Conservation (phyloP, 139 green algal genomes). For the Chlamydomonas sp. region DNA sequence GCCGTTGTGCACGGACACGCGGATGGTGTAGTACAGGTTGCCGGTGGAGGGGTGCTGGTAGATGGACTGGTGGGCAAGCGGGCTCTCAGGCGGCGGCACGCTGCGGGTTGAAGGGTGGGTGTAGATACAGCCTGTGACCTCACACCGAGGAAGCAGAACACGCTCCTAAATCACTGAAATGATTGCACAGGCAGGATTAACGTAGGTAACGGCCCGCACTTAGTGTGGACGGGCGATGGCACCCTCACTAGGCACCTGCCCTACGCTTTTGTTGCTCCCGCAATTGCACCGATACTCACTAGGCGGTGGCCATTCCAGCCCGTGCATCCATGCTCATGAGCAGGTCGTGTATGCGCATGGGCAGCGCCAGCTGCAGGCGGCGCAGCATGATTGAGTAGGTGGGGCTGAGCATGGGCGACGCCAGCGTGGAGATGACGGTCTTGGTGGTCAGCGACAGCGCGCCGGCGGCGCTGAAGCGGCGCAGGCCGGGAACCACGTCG, state of each 20-base stretch:
- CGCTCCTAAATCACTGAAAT: too few relatives aligned
- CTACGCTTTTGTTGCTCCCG: too few relatives aligned
- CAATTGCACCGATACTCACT: not conserved
- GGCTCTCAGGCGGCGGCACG: conserved; percentile 16
- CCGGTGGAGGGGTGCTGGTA: conserved; percentile 37
- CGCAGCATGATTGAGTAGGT: conserved; percentile 49
- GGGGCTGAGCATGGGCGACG: conserved; percentile 60
- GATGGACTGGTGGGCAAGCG: conserved; percentile 10
- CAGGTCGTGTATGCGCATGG: conserved; percentile 54
- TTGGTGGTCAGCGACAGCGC: conserved; percentile 28
- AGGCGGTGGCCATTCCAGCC: conserved; percentile 26
- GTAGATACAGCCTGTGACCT: not conserved
- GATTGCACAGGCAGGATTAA: too few relatives aligned
- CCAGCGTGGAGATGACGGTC: conserved; percentile 61
- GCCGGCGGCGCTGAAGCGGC: conserved; percentile 35
- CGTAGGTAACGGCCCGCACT: too few relatives aligned
- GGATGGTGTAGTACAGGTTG: conserved; percentile 52
- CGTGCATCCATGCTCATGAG: conserved; percentile 45
- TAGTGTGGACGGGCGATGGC: too few relatives aligned
- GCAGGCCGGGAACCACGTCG: conserved; percentile 53
- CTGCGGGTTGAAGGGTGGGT: not conserved
- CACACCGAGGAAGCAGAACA: not conserved
- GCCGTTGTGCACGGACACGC: conserved; percentile 70
- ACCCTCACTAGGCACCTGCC: too few relatives aligned
- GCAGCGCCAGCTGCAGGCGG: conserved; percentile 57